Percentiles rank a stretch among this genome's conserved stretches.
Conservation (phyloP, 169 alveolate genomes). For the Cyclospora cayetanensis region DNA sequence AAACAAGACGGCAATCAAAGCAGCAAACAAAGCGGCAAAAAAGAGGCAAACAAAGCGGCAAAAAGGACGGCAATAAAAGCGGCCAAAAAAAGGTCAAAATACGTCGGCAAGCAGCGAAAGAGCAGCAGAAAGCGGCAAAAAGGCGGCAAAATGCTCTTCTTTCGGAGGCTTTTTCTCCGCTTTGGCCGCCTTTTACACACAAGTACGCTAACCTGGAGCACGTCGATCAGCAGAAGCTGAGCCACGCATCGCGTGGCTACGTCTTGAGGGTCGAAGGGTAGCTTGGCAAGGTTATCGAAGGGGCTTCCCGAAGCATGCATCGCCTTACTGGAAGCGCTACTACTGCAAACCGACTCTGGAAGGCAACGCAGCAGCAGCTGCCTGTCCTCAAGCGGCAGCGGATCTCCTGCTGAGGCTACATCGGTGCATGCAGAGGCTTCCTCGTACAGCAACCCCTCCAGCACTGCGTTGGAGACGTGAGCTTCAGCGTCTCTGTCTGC, state of each 20-base stretch:
- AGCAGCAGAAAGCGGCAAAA: too few relatives aligned
- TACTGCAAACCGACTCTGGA: neutral
- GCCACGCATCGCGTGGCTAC: slow-evolving; percentile 6
- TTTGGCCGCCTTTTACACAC: neutral
- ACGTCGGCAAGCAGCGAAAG: too few relatives aligned
- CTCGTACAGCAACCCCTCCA: neutral
- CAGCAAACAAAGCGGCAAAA: neutral
- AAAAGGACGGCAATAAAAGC: neutral
- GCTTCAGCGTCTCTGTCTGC: too few relatives aligned
- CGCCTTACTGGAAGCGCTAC: neutral
- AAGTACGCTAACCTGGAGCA: neutral
- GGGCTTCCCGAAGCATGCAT: neutral
- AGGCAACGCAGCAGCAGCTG: slow-evolving; percentile 29
- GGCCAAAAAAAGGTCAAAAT: too few relatives aligned
- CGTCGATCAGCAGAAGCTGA: neutral
- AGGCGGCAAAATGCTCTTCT: too few relatives aligned
- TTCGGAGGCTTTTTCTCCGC: neutral
- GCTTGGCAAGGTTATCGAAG: neutral
- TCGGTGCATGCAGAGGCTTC: neutral
- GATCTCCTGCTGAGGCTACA: neutral
- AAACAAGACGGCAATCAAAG: neutral
- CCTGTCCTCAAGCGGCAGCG: neutral
- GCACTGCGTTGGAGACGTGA: too few relatives aligned
- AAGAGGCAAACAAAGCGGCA: too few relatives aligned
- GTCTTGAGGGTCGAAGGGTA: neutral